A percentile compares a stretch with the other conserved stretches of the same genome.
These are phyloP conservation scores for Phytophthora pluvialis DNA, from an alignment of 352 stramenopile species.

Conservation along the genomic window DNA sequence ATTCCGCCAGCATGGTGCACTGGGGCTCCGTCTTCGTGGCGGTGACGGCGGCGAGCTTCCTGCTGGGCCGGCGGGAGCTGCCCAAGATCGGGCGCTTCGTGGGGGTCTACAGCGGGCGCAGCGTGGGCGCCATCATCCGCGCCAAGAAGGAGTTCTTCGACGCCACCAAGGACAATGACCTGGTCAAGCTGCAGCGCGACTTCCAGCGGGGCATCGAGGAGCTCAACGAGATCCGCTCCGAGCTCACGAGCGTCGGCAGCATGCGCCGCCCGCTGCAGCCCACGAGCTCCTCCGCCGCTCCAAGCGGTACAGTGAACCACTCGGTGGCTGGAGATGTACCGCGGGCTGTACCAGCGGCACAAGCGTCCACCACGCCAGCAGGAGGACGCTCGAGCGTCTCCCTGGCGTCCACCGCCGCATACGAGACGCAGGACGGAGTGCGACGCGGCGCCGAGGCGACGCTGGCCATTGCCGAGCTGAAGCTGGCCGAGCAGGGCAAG, in stretches of 20 bases:
- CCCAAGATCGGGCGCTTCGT: slow-evolving; percentile 70
- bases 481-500: slow-evolving; percentile 55
- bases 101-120: slow-evolving; percentile 66
- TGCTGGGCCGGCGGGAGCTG: slow-evolving; percentile 75
- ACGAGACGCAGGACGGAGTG: slow-evolving; percentile 31
- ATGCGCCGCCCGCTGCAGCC: slow-evolving; percentile 67
- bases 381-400: slow-evolving; percentile 47
- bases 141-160: slow-evolving; percentile 89
- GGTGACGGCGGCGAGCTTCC: slow-evolving; percentile 67
- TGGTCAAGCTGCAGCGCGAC: slow-evolving; percentile 81
- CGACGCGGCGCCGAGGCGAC: slow-evolving; percentile 50
- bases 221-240: slow-evolving; percentile 80
- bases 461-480: slow-evolving; percentile 71
- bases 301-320: slow-evolving; percentile 17
- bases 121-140: slow-evolving; percentile 70
- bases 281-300: slow-evolving; percentile 6
- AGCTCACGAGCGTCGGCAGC: slow-evolving; percentile 75
- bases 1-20: slow-evolving; percentile 48
- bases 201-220: slow-evolving; percentile 82
- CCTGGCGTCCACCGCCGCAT: slow-evolving; percentile 39
- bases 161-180: slow-evolving; percentile 78
- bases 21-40: slow-evolving; percentile 74
- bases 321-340: slow-evolving; percentile 5
- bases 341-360: not conserved
- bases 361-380: not conserved